phyloP scores from a whole-genome alignment of 2,329 filamentous ascomycete species.

The Colletotrichum tabaci region DNA sequence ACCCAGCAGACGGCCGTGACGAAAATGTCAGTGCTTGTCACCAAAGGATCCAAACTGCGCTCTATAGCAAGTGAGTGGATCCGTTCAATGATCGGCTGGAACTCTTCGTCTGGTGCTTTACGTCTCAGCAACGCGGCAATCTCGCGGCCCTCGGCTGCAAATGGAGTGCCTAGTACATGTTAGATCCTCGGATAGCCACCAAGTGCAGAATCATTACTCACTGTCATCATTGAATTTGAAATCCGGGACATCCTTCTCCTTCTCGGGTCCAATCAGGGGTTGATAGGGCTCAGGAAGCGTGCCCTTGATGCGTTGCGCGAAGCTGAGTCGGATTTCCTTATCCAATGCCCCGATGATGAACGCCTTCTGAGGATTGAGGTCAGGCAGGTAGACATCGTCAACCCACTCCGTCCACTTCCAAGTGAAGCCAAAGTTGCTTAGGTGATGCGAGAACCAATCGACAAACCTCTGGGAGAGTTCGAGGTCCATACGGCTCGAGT shows the following conservation, averaged over 20 bases:
- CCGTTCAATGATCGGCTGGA: constrained; percentile 83
- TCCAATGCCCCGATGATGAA: constrained; percentile 93
- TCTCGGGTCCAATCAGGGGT: constrained; percentile 83
- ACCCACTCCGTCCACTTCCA: constrained; percentile 99
- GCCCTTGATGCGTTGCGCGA: constrained; percentile 95
- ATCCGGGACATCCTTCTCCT: constrained; percentile 95
- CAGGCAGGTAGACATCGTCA: constrained; percentile 83
- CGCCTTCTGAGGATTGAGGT: constrained; percentile 89
- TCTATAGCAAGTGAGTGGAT: constrained; percentile 86
- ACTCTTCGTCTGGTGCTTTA: constrained; percentile 88
- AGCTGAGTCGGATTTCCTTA: constrained; percentile 96
- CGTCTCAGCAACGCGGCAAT: constrained; percentile 84
- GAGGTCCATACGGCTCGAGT: constrained; percentile 85
- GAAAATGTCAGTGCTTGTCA: constrained; percentile 93
- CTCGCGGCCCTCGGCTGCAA: constrained; percentile 86
- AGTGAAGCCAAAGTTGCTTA: constrained; percentile 99
- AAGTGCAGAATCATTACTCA: constrained; percentile 58
- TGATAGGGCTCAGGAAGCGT: constrained; percentile 90
- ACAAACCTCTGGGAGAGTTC: constrained; percentile 90
- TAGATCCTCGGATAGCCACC: constrained; percentile 31
- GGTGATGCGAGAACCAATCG: constrained; percentile 97
- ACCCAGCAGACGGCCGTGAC: constrained; percentile 94
- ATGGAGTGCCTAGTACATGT: constrained; percentile 76
- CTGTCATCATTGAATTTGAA: constrained; percentile 89
- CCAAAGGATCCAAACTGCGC: constrained; percentile 81